Evolutionary conservation across 2,329 filamentous ascomycete genomes (phyloP).

Genomic region (Calonectria pauciramosa): DNA sequence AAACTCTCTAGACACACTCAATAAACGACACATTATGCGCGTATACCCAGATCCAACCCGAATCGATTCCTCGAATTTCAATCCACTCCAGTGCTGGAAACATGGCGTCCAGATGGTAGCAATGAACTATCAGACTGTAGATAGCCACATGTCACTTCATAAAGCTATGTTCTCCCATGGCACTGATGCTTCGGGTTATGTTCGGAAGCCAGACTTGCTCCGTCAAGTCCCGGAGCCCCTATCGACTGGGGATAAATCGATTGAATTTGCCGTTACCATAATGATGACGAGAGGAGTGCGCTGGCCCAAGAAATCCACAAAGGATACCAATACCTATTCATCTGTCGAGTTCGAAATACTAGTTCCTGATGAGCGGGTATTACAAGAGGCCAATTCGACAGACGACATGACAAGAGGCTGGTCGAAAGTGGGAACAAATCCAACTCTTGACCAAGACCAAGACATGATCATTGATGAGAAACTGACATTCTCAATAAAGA

Average conservation of each 20-base stretch:
- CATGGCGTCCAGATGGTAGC: conserved; percentile 98
- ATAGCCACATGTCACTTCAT: conserved; percentile 94
- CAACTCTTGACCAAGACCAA: neutral
- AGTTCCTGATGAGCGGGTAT: neutral
- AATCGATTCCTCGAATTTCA: conserved; percentile 91
- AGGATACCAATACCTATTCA: neutral
- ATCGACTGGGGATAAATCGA: too few relatives aligned
- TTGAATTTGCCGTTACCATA: neutral
- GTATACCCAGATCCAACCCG: conserved; percentile 90
- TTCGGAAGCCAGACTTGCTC: conserved; percentile 78
- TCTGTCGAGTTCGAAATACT: neutral
- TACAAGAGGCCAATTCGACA: neutral
- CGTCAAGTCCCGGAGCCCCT: neutral
- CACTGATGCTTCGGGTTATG: conserved; percentile 88
- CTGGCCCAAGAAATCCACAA: neutral
- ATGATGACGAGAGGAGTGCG: neutral
- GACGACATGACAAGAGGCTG: neutral
- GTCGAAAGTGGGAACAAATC: neutral
- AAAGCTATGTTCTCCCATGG: conserved; percentile 97
- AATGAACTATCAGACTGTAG: conserved; percentile 98
- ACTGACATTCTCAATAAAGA: neutral
- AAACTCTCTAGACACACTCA: conserved; percentile 91
- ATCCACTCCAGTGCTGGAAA: conserved; percentile 93
- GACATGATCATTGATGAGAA: neutral
- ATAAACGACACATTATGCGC: conserved; percentile 90